These are phyloP conservation scores for Fusarium armeniacum DNA, from an alignment of 2,329 filamentous ascomycete species.

Conservation along the genomic window DNA sequence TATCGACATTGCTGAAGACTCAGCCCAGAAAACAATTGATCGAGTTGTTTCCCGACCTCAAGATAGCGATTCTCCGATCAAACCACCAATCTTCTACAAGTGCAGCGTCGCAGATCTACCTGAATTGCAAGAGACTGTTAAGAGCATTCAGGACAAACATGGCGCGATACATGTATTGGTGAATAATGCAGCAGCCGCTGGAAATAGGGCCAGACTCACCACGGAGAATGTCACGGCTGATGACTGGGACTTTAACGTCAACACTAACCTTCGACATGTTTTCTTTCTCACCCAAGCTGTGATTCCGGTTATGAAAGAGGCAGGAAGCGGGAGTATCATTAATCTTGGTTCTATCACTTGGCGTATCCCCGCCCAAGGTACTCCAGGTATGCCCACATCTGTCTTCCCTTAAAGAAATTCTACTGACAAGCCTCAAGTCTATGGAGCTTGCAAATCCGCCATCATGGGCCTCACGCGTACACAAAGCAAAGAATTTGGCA, in stretches of 20 bases:
- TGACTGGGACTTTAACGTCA: slow-evolving; percentile 60
- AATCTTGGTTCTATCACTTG: slow-evolving; percentile 68
- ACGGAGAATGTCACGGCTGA: slow-evolving; percentile 57
- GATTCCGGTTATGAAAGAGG: slow-evolving; percentile 68
- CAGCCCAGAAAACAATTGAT: slow-evolving; percentile 49
- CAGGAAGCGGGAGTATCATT: slow-evolving; percentile 64
- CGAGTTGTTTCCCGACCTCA: slow-evolving; percentile 32
- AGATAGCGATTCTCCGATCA: slow-evolving; percentile 23
- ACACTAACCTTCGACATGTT: slow-evolving; percentile 60
- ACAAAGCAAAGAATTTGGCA: slow-evolving; percentile 67
- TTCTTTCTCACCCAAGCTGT: slow-evolving; percentile 81
- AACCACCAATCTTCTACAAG: slow-evolving; percentile 55
- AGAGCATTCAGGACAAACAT: slow-evolving; percentile 50
- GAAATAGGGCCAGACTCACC: slow-evolving; percentile 42
- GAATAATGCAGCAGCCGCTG: slow-evolving; percentile 79
- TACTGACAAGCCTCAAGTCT: slow-evolving; percentile 50
- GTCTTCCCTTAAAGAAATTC: fast-evolving
- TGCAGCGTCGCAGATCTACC: slow-evolving; percentile 60
- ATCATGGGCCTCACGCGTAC: slow-evolving; percentile 69
- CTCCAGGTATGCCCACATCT: slow-evolving; percentile 45
- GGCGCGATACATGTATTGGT: slow-evolving; percentile 78
- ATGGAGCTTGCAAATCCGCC: slow-evolving; percentile 67
- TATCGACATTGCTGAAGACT: slow-evolving; percentile 57
- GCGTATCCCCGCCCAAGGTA: slow-evolving; percentile 59
- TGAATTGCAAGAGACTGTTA: slow-evolving; percentile 53